Conservation (phyloP, 1,284 basidiomycete genomes). For the Cryptococcus depauperatus region DNA sequence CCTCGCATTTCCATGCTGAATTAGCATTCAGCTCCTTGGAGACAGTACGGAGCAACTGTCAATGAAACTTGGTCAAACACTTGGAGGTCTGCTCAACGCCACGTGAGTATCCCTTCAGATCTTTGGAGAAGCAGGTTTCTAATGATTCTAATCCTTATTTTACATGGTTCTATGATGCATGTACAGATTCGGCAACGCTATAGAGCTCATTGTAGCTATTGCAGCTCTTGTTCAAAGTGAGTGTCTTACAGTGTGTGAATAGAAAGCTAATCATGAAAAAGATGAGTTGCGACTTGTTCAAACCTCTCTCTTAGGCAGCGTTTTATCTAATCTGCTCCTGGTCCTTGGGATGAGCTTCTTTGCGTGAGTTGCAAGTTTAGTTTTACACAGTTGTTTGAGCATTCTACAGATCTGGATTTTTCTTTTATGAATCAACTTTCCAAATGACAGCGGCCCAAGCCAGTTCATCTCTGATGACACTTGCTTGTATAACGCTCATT, state of each 20-base stretch:
- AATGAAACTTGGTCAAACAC: conserved; percentile 65
- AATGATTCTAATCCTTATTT: neutral
- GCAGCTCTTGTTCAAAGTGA: conserved; percentile 72
- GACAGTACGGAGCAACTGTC: conserved; percentile 83
- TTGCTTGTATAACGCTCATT: conserved; percentile 80
- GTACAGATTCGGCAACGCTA: conserved; percentile 49
- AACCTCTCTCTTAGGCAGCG: conserved; percentile 56
- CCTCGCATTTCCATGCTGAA: neutral
- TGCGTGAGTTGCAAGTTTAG: conserved; percentile 48
- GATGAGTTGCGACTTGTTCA: conserved; percentile 77
- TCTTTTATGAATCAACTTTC: conserved; percentile 62
- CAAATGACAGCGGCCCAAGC: conserved; percentile 76
- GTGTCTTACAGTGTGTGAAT: too few species aligned
- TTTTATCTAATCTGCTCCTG: conserved; percentile 79
- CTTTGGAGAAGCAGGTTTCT: neutral
- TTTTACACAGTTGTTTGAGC: neutral
- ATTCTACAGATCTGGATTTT: conserved; percentile 50
- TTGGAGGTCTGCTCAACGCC: conserved; percentile 78
- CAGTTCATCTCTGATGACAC: conserved; percentile 68
- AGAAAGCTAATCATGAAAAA: conserved; percentile 37
- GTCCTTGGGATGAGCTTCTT: conserved; percentile 84
- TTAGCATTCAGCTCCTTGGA: conserved; percentile 46
- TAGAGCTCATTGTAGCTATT: conserved; percentile 72
- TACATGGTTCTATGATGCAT: conserved; percentile 12
- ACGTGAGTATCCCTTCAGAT: too few species aligned